phyloP scores from a whole-genome alignment of 345 rosid genomes.

The Populus davidiana region DNA sequence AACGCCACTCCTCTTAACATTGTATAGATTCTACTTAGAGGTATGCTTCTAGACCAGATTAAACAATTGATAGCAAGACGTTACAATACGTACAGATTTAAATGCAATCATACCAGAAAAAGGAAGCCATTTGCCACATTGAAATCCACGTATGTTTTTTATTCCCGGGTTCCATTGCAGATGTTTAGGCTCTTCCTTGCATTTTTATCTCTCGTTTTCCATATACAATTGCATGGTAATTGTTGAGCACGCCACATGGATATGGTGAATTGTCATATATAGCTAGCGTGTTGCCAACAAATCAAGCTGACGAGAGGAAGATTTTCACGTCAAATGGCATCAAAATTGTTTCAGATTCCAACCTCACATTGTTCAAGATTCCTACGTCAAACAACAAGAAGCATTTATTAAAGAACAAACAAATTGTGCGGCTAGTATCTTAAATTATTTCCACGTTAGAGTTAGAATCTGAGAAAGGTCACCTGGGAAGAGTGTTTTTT shows the following conservation, averaged over 20 bases:
- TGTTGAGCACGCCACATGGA: neutral
- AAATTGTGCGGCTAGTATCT: too few relatives aligned
- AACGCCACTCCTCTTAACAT: too few relatives aligned
- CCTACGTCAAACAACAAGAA: neutral
- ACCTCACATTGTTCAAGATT: too few relatives aligned
- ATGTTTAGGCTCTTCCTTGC: neutral
- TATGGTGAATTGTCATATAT: too few relatives aligned
- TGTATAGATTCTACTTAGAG: too few relatives aligned
- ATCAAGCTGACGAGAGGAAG: neutral
- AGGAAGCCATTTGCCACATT: neutral
- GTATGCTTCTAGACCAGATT: too few relatives aligned
- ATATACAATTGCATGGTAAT: neutral
- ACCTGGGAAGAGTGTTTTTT: too few relatives aligned
- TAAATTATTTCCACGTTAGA: too few relatives aligned
- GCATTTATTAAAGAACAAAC: too few relatives aligned
- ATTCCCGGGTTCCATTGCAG: neutral
- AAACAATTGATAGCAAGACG: neutral
- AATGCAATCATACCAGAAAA: neutral
- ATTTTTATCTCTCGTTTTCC: too few relatives aligned
- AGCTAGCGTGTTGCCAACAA: neutral
- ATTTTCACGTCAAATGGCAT: neutral
- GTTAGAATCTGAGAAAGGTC: too few relatives aligned
- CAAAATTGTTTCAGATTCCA: neutral
- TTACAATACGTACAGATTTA: too few relatives aligned
- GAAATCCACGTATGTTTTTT: neutral